Percentiles rank a stretch among this genome's conserved stretches.
phyloP scores from a whole-genome alignment of 2,329 filamentous ascomycete genomes.

The Exutisphaerella laricina region DNA sequence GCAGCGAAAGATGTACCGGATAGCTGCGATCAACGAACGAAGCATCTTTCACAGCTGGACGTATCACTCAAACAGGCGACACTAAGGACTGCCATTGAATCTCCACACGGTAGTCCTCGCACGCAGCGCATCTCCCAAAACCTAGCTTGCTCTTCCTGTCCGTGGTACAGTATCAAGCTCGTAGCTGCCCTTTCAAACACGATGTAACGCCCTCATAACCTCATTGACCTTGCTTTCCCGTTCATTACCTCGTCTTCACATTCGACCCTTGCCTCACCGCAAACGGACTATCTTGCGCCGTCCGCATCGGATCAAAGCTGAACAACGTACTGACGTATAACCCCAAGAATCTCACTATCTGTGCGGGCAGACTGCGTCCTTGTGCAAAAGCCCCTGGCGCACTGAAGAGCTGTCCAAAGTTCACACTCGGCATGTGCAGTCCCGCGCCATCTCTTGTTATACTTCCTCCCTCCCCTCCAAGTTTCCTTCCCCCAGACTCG shows the following conservation, averaged over 20 bases:
- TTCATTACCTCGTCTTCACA: conserved; percentile 12
- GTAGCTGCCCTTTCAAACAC: too few species aligned
- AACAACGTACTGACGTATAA: conserved; percentile 44
- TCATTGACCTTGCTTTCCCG: neutral
- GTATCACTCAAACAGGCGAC: too few species aligned
- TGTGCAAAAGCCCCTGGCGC: conserved; percentile 30
- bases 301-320: conserved; percentile 40
- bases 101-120: too few species aligned
- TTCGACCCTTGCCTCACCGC: conserved; percentile 30
- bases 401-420: conserved; percentile 22
- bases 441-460: conserved; percentile 2
- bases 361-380: conserved; percentile 35
- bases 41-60: too few species aligned
- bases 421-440: conserved; percentile 15
- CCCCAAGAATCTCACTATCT: conserved; percentile 42
- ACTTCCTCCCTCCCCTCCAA: conserved; percentile 28
- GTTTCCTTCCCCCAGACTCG: conserved; percentile 39
- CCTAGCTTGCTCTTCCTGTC: too few species aligned
- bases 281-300: conserved; percentile 43
- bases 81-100: too few species aligned
- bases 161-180: too few species aligned
- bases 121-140: too few species aligned
- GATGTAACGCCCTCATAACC: neutral
- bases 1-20: too few species aligned
- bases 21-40: too few species aligned